Percentiles rank a stretch among this genome's conserved stretches.
These are phyloP conservation scores for Pseudopediastrum boryanum DNA, from an alignment of 139 green algal genomes.

Conservation along the genomic window DNA sequence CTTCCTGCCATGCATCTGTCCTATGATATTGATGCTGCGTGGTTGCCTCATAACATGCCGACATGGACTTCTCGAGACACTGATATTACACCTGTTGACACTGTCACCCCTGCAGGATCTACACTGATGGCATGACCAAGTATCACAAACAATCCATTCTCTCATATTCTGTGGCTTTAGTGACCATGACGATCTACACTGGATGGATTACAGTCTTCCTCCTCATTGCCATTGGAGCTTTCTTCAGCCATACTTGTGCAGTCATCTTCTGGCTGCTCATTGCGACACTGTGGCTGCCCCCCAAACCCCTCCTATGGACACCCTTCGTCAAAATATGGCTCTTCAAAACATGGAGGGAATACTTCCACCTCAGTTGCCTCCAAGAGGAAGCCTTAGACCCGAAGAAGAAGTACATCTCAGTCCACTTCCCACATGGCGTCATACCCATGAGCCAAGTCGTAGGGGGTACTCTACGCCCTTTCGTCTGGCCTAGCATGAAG, in stretches of 20 bases:
- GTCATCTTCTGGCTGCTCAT: background rate
- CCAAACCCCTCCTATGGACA: slow-evolving; percentile 32
- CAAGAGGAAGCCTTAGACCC: slow-evolving; percentile 35
- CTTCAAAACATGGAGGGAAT: slow-evolving; percentile 41
- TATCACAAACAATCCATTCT: slow-evolving; percentile 32
- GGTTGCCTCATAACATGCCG: too few species aligned
- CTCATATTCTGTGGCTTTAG: slow-evolving; percentile 17
- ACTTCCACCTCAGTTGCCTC: slow-evolving; percentile 24
- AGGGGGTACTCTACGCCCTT: slow-evolving; percentile 13
- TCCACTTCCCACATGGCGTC: slow-evolving; percentile 31
- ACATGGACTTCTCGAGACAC: too few species aligned
- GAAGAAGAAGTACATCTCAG: slow-evolving; percentile 43
- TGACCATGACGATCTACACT: slow-evolving; percentile 38
- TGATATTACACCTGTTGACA: too few species aligned
- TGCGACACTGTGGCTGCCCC: slow-evolving; percentile 17
- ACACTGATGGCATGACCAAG: slow-evolving; percentile 35
- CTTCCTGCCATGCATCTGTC: too few species aligned
- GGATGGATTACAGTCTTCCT: slow-evolving; percentile 42
- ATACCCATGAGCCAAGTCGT: slow-evolving; percentile 47
- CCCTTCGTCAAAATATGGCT: slow-evolving; percentile 15
- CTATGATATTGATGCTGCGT: too few species aligned
- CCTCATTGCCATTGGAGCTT: background rate
- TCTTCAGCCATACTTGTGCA: background rate
- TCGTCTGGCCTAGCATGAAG: slow-evolving; percentile 24
- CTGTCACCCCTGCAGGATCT: slow-evolving; percentile 40